Percentiles rank a stretch among this genome's conserved stretches.
phyloP scores from a whole-genome alignment of 2,329 filamentous ascomycete species.

The Leptographium procerum region DNA sequence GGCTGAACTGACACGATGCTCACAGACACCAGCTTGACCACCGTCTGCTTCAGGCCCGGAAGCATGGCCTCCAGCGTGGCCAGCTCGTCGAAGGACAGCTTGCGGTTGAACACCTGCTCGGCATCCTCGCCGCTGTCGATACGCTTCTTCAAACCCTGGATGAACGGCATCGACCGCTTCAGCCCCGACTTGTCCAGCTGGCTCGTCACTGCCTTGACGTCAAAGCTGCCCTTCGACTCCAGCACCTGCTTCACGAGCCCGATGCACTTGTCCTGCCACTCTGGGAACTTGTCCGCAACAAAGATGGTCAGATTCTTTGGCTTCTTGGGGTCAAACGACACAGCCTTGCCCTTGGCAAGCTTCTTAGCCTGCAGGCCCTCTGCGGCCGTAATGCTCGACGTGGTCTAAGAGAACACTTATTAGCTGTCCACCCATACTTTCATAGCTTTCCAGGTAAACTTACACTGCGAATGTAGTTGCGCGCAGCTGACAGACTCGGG shows the following conservation, averaged over 20 bases:
- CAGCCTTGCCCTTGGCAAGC: slow-evolving; percentile 83
- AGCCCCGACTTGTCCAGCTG: slow-evolving; percentile 75
- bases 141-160: slow-evolving; percentile 76
- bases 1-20: slow-evolving; percentile 63
- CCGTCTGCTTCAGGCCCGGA: slow-evolving; percentile 40
- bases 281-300: slow-evolving; percentile 66
- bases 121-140: slow-evolving; percentile 59
- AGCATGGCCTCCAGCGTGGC: slow-evolving; percentile 64
- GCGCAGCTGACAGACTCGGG: slow-evolving; percentile 60
- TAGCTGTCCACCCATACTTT: not conserved
- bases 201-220: slow-evolving; percentile 72
- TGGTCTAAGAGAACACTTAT: slow-evolving; percentile 1
- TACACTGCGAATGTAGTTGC: slow-evolving; percentile 61
- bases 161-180: slow-evolving; percentile 98
- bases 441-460: not conserved
- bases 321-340: slow-evolving; percentile 77
- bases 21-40: slow-evolving; percentile 37
- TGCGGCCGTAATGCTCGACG: slow-evolving; percentile 13
- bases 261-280: slow-evolving; percentile 87
- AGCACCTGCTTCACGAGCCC: slow-evolving; percentile 54
- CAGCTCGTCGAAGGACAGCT: slow-evolving; percentile 83
- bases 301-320: slow-evolving; percentile 87
- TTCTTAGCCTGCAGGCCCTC: slow-evolving; percentile 14
- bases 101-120: slow-evolving; percentile 64
- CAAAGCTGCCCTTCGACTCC: slow-evolving; percentile 20